phyloP scores from a whole-genome alignment of 164 flowering plant species.

The Tetrastigma voinierianum region DNA sequence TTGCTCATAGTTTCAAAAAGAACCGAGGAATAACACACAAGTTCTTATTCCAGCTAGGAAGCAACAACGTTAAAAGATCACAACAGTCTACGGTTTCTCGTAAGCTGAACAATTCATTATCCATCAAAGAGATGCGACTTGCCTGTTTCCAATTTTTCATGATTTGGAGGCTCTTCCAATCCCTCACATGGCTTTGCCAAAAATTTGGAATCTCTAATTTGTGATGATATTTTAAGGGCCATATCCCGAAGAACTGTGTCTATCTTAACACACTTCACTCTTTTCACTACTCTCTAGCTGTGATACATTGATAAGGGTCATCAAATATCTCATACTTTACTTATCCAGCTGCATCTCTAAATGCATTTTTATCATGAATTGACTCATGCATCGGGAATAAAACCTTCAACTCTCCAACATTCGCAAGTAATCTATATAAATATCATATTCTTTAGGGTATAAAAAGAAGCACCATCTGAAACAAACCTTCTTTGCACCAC shows the following conservation, averaged over 20 bases:
- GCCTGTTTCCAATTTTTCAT: conserved; percentile 8
- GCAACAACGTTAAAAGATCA: conserved; percentile 4
- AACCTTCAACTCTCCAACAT: conserved; percentile 13
- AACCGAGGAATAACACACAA: conserved; percentile 9
- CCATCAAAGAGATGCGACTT: neutral
- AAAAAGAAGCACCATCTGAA: conserved; percentile 5
- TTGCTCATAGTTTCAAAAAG: conserved; percentile 11
- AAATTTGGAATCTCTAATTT: neutral
- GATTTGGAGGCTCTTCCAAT: neutral
- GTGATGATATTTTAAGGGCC: neutral
- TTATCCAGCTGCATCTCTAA: neutral
- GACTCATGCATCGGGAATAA: neutral
- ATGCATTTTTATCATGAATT: neutral
- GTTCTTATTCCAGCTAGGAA: neutral
- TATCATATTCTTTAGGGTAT: conserved; percentile 8
- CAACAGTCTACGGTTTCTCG: too few relatives aligned
- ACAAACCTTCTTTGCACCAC: neutral
- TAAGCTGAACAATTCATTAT: neutral
- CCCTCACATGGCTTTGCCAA: neutral
- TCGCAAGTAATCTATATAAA: conserved; percentile 9
- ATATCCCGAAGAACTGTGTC: neutral
- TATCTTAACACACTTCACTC: neutral
- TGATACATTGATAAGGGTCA: neutral
- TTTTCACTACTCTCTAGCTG: neutral
- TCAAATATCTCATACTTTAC: neutral